These are phyloP conservation scores for Huntiella abstrusa DNA, from an alignment of 2,329 filamentous ascomycete genomes.

Conservation along the genomic window DNA sequence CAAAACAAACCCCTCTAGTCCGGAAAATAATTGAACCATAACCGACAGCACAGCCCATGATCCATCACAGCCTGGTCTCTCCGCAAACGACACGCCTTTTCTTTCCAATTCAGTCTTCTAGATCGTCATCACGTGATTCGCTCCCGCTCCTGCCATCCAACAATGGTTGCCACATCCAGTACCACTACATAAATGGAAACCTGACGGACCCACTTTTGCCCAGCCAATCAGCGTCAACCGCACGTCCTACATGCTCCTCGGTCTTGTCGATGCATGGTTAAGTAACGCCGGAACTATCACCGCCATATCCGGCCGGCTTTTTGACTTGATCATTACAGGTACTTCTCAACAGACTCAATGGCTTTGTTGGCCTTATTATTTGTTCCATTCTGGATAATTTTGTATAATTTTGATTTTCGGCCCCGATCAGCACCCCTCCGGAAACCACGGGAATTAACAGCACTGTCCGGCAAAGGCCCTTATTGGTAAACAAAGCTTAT, in stretches of 20 bases:
- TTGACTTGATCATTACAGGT: not conserved
- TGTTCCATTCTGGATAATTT: not conserved
- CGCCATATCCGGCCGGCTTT: not conserved
- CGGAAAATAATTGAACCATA: too few species aligned
- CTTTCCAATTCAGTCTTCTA: not conserved
- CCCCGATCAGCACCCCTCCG: not conserved
- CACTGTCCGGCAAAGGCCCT: not conserved
- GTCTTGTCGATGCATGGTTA: constrained; percentile 8
- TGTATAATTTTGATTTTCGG: not conserved
- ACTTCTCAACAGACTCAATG: not conserved
- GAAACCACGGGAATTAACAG: not conserved
- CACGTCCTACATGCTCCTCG: constrained; percentile 11
- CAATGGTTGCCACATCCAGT: constrained; percentile 8
- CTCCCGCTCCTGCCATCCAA: not conserved
- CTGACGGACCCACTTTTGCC: constrained; percentile 6
- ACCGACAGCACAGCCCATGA: too few species aligned
- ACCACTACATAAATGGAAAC: not conserved
- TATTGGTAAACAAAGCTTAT: not conserved
- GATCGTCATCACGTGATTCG: constrained; percentile 1
- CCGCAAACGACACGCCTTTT: too few species aligned
- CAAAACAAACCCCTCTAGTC: too few species aligned
- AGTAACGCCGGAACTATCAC: not conserved
- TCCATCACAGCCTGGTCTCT: too few species aligned
- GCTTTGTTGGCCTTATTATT: not conserved
- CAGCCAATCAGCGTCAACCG: constrained; percentile 10